Base-by-base conservation (phyloP, 148 eudicot species). In the Vaccinium macrocarpon region DNA sequence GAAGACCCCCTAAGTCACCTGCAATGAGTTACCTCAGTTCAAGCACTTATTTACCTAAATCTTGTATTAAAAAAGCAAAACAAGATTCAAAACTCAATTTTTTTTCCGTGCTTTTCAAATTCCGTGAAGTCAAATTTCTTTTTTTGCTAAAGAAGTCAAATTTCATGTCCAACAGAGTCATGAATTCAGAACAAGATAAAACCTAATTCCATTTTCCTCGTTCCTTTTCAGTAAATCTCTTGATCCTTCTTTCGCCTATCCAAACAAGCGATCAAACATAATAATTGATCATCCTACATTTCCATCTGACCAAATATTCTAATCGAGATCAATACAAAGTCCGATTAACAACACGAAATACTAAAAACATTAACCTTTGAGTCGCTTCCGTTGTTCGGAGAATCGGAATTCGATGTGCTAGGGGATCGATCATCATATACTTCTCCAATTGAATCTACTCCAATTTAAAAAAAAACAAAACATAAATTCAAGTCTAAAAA, bases 381-480 rank as follows among this genome's bases (percentile, higher is more conserved):
- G 78, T 84, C 87, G 66, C 75, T 57, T 77, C 50, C 50, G 79
- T 25, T 29, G 55, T 48, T 83, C 1, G 74, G 64, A 51, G 86
- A 59, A 46, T 91, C 92, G 64, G 55, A 84, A 83, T 87, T 85
- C 18, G 87, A 80, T 48, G 59, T 46, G 42, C 73, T 79, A 71
- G 78, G 82, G 78, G 86, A 76, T 84, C 81, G 82, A 62, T 82
- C 86, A 81, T 90, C 88, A 16, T 88, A 84, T 89, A 89, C 90
- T 87, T 85, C 81, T 42, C 53, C 72, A 21, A 76, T 8, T 46
- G 79, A 82, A 85, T 46, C 87, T 62, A 76, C n/a, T 12, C 46
- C 35, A 8, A 55, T 46, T 73, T 23, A 12, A 35, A 27, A 53
- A 82, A 85, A 77, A 80, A 56, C 46, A 70, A 27, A 59, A n/a